Percentiles rank a stretch among this genome's conserved stretches.
Conservation (phyloP, 2,329 filamentous ascomycete genomes). For the Aspergillus puulaauensis region DNA sequence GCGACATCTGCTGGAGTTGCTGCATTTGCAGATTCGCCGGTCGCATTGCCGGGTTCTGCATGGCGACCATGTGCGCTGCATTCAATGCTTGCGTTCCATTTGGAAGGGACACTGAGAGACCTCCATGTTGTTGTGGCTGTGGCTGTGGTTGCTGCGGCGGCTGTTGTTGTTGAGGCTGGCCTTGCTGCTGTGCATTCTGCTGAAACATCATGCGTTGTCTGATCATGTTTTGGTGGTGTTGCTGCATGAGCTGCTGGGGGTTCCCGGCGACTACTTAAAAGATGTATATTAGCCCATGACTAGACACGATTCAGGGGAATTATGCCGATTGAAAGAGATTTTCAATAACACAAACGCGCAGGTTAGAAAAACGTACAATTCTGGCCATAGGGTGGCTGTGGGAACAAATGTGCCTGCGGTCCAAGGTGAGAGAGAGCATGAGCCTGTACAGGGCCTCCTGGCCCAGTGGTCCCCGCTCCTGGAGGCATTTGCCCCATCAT, state of each 20-base stretch:
- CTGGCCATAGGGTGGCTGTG: constrained; percentile 46
- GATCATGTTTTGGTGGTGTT: constrained; percentile 37
- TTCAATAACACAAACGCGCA: background rate
- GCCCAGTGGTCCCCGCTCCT: constrained; percentile 53
- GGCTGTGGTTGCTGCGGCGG: constrained; percentile 36
- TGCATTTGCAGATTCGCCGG: constrained; percentile 41
- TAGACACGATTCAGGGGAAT: background rate
- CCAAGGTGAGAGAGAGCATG: constrained; percentile 63
- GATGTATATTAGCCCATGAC: background rate
- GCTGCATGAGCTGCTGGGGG: constrained; percentile 50
- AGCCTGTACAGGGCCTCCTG: constrained; percentile 50
- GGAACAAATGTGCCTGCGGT: constrained; percentile 57
- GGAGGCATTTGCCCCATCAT: constrained; percentile 66
- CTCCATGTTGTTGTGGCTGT: constrained; percentile 35
- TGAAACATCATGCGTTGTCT: constrained; percentile 33
- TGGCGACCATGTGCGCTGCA: constrained; percentile 44
- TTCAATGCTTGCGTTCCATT: constrained; percentile 43
- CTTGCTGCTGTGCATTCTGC: constrained; percentile 35
- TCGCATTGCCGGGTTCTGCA: constrained; percentile 44
- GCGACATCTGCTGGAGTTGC: constrained; percentile 43
- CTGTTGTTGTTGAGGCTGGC: constrained; percentile 28
- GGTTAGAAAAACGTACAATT: constrained; percentile 36
- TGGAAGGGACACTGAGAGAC: constrained; percentile 40
- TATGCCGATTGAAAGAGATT: background rate
- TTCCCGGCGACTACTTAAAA: constrained; percentile 31